Conservation (phyloP, 2,329 filamentous ascomycete genomes). For the Stemphylium lycopersici region DNA sequence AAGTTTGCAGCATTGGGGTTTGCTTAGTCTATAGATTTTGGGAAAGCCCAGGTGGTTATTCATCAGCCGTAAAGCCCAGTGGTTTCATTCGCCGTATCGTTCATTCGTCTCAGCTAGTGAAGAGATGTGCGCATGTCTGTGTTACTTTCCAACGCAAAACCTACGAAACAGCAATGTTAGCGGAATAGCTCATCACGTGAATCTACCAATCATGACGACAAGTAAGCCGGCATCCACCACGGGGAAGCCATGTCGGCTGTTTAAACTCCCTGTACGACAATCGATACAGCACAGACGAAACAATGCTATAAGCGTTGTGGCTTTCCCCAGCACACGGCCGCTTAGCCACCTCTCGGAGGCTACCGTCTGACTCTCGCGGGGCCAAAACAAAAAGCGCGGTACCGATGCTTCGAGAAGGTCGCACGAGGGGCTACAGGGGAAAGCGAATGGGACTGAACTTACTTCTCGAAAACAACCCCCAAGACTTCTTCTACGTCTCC, state of each 20-base stretch:
- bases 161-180: conserved; percentile 17
- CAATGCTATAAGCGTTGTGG: conserved; percentile 30
- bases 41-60: too few relatives aligned
- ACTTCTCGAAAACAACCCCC: conserved; percentile 98
- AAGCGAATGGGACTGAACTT: conserved; percentile 48
- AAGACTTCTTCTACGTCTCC: conserved; percentile 95
- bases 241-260: conserved; percentile 1
- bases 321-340: conserved; percentile 14
- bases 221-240: conserved; percentile 11
- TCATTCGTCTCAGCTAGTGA: background rate
- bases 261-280: conserved; percentile 6
- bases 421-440: background rate
- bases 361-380: conserved; percentile 9
- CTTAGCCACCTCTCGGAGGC: conserved; percentile 6
- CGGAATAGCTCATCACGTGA: background rate
- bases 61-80: background rate
- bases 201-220: conserved; percentile 1
- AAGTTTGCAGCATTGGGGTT: too few relatives aligned
- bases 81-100: background rate
- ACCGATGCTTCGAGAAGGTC: conserved; percentile 5
- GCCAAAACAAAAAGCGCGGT: conserved; percentile 9
- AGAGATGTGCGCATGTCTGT: background rate
- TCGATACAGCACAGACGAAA: conserved; percentile 6
- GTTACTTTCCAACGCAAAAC: conserved; percentile 35
- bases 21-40: too few relatives aligned